phyloP scores from a whole-genome alignment of 495 filamentous ascomycete species.

The Cercophora samala region DNA sequence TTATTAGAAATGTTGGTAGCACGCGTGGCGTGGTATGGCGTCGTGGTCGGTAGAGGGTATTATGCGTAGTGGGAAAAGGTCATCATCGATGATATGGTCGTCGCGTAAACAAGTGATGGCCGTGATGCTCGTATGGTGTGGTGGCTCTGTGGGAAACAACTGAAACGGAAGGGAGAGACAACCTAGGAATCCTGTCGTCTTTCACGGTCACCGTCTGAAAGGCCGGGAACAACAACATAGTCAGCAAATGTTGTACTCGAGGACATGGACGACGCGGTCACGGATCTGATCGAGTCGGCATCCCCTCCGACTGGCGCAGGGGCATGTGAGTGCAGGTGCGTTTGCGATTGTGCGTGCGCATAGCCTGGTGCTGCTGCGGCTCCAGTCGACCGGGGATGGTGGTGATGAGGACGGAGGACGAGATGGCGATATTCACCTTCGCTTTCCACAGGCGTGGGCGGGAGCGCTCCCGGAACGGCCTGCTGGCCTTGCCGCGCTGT shows the following conservation, averaged over 20 bases:
- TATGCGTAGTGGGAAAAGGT: neutral
- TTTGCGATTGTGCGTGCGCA: conserved; percentile 1
- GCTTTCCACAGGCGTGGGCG: conserved; percentile 54
- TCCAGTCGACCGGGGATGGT: conserved; percentile 11
- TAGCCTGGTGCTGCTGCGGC: conserved; percentile 17
- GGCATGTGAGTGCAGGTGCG: conserved; percentile 8
- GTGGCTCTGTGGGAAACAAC: neutral
- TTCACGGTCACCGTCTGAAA: conserved; percentile 41
- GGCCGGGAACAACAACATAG: conserved; percentile 31
- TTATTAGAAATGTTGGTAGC: neutral
- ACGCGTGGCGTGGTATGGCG: neutral
- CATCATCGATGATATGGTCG: neutral
- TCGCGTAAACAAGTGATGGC: neutral
- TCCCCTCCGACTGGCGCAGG: conserved; percentile 13
- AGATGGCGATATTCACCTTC: conserved; percentile 52
- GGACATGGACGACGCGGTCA: conserved; percentile 30
- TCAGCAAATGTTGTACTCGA: conserved; percentile 33
- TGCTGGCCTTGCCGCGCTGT: conserved; percentile 43
- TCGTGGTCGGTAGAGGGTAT: neutral
- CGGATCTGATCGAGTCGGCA: conserved; percentile 28
- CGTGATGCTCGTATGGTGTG: neutral
- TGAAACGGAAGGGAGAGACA: neutral
- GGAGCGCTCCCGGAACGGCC: conserved; percentile 49
- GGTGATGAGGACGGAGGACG: conserved; percentile 23
- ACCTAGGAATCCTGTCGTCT: conserved; percentile 25